These are phyloP conservation scores for Metarhizium humberi DNA, from an alignment of 2,329 filamentous ascomycete genomes.

Conservation along the genomic window DNA sequence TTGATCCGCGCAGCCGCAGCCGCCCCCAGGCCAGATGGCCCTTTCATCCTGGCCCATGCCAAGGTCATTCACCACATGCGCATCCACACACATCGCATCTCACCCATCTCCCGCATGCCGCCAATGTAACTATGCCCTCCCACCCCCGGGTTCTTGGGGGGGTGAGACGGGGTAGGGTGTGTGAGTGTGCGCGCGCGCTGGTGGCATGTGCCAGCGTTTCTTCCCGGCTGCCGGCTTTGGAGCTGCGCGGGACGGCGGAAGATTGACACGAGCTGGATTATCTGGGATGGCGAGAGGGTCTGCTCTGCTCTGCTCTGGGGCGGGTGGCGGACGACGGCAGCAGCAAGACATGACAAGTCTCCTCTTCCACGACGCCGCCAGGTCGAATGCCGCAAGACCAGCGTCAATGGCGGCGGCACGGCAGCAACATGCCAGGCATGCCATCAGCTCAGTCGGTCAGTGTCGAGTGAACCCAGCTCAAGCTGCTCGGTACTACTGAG, in stretches of 20 bases:
- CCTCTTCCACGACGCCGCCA: neutral
- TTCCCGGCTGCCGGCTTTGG: constrained; percentile 4
- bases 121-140: neutral
- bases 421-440: neutral
- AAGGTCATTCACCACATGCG: neutral
- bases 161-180: neutral
- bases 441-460: no score
- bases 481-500: neutral
- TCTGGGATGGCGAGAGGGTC: no score
- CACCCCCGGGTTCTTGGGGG: no score
- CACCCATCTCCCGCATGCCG: neutral
- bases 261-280: no score
- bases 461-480: no score
- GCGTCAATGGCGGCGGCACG: neutral
- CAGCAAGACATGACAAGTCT: no score
- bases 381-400: neutral
- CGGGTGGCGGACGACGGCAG: no score
- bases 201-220: constrained; percentile 7
- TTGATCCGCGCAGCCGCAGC: neutral
- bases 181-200: neutral
- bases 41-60: neutral
- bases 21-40: neutral
- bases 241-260: constrained; percentile 1
- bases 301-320: no score
- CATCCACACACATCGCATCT: neutral